Percentiles rank a stretch among this genome's conserved stretches.
Evolutionary conservation across 2,329 filamentous ascomycete species (phyloP).

Genomic region (Ophiocordyceps australis): DNA sequence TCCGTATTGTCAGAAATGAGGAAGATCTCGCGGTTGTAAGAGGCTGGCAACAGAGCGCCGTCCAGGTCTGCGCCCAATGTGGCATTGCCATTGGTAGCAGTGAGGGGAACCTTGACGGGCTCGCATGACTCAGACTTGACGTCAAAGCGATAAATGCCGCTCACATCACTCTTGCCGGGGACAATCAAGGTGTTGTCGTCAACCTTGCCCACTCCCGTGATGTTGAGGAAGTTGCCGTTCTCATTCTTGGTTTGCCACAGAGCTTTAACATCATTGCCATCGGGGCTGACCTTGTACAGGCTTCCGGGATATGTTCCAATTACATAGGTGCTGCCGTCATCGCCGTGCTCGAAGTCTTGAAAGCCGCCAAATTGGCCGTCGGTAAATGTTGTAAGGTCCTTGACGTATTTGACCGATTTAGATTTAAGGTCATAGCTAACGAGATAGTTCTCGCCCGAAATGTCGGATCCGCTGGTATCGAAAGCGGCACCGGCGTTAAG

Average conservation of each 20-base stretch:
- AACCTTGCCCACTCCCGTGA: slow-evolving; percentile 1
- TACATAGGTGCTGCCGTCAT: slow-evolving; percentile 15
- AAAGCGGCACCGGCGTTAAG: slow-evolving; percentile 15
- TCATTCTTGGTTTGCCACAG: slow-evolving; percentile 6
- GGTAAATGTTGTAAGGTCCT: slow-evolving; percentile 12
- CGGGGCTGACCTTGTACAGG: slow-evolving; percentile 12
- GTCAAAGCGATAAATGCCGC: neutral
- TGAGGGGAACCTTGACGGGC: too few species aligned
- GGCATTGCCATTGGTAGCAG: neutral
- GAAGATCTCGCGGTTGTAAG: slow-evolving; percentile 14
- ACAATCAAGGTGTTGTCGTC: slow-evolving; percentile 1
- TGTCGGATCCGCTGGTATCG: slow-evolving; percentile 9
- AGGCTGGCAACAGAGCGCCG: slow-evolving; percentile 13
- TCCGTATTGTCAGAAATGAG: slow-evolving; percentile 11
- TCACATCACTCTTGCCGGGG: too few species aligned
- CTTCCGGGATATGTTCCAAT: slow-evolving; percentile 18
- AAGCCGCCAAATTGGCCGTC: slow-evolving; percentile 15
- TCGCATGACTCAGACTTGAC: too few species aligned
- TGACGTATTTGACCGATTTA: slow-evolving; percentile 11
- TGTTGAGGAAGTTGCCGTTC: slow-evolving; percentile 3
- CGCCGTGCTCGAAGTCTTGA: slow-evolving; percentile 19
- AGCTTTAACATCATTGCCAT: slow-evolving; percentile 8
- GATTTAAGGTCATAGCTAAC: slow-evolving; percentile 14
- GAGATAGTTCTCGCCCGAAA: slow-evolving; percentile 16
- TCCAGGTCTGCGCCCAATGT: slow-evolving; percentile 5